phyloP scores from a whole-genome alignment of 805 yeast species.

The Candida ulmi region DNA sequence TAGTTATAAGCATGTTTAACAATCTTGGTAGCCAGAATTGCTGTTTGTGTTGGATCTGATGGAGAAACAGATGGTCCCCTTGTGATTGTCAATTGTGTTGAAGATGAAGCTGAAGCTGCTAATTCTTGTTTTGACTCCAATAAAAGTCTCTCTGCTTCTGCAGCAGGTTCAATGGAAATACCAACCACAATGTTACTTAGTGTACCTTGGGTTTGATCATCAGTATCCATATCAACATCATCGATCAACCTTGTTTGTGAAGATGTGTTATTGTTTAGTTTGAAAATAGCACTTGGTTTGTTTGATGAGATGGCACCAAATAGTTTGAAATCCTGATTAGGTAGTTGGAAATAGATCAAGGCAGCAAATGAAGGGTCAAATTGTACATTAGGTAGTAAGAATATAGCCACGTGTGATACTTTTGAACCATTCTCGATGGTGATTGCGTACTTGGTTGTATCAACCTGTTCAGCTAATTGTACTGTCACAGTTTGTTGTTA shows the following conservation, averaged over 20 bases:
- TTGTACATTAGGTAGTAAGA: slow-evolving; percentile 76
- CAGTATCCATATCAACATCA: slow-evolving; percentile 52
- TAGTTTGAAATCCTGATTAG: slow-evolving; percentile 49
- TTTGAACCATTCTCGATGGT: slow-evolving; percentile 56
- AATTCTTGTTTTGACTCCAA: slow-evolving; percentile 28
- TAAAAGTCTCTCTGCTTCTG: slow-evolving; percentile 56
- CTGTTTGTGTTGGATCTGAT: slow-evolving; percentile 38
- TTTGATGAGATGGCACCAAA: slow-evolving; percentile 55
- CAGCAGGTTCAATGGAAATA: slow-evolving; percentile 81
- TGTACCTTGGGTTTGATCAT: slow-evolving; percentile 20
- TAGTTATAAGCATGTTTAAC: slow-evolving; percentile 91
- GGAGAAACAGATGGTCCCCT: slow-evolving; percentile 21
- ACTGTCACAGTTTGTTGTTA: slow-evolving; percentile 15
- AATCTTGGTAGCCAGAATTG: slow-evolving; percentile 75
- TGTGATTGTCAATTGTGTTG: slow-evolving; percentile 14
- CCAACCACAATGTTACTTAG: slow-evolving; percentile 51
- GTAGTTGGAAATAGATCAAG: slow-evolving; percentile 78
- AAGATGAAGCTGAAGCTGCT: not conserved
- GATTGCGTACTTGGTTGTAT: slow-evolving; percentile 59
- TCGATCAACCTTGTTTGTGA: slow-evolving; percentile 37
- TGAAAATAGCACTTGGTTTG: slow-evolving; percentile 91
- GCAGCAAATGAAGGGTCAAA: slow-evolving; percentile 73
- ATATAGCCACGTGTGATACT: slow-evolving; percentile 76
- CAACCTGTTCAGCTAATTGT: slow-evolving; percentile 58
- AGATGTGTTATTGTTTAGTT: slow-evolving; percentile 44